phyloP scores from a whole-genome alignment of 2,329 filamentous ascomycete genomes.

The Fonsecaea multimorphosa region DNA sequence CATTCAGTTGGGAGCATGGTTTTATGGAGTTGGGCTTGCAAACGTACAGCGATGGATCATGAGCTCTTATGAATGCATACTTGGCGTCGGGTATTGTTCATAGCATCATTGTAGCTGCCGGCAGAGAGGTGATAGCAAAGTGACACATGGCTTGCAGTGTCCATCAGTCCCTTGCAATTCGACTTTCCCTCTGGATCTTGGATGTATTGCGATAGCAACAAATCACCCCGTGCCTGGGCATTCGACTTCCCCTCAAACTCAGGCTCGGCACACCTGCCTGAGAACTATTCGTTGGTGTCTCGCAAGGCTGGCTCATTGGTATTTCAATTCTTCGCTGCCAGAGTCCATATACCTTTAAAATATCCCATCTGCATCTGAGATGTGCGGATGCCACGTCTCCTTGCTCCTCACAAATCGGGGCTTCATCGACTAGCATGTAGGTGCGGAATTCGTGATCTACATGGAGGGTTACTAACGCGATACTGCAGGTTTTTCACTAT shows the following conservation, averaged over 20 bases:
- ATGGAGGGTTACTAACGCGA: neutral
- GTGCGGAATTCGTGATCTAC: conserved; percentile 21
- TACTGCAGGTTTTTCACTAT: conserved; percentile 51
- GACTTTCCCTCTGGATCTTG: neutral
- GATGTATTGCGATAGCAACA: neutral
- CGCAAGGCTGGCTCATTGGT: conserved; percentile 1
- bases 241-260: neutral
- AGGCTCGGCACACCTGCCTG: conserved; percentile 13
- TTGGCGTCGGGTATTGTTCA: conserved; percentile 28
- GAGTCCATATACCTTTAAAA: neutral
- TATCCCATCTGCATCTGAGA: conserved; percentile 23
- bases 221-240: neutral
- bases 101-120: conserved; percentile 25
- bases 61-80: conserved; percentile 28
- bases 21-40: conserved; percentile 22
- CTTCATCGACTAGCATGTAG: conserved; percentile 55
- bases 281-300: neutral
- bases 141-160: neutral
- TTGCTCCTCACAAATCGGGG: conserved; percentile 46
- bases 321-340: neutral
- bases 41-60: conserved; percentile 28
- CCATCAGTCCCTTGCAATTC: neutral
- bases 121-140: neutral
- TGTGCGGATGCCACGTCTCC: conserved; percentile 47
- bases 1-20: conserved; percentile 29